Percentiles rank a stretch among this genome's conserved stretches.
Conservation (phyloP, 169 alveolate genomes). For the Pseudocohnilembus persalinus region DNA sequence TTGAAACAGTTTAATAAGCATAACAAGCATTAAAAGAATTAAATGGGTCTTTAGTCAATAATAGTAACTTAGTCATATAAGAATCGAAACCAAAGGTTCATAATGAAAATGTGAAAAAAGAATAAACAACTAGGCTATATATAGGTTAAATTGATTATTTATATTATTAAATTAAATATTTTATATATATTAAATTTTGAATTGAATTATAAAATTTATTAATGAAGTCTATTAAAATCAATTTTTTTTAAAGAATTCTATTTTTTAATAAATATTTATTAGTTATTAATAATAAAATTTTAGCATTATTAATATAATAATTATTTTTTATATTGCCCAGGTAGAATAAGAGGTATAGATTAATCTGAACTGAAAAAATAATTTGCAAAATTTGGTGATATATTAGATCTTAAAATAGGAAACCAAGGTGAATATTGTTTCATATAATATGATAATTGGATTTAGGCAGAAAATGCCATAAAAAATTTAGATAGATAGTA, state of each 20-base stretch:
- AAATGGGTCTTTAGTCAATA: not conserved
- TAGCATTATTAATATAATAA: too few species aligned
- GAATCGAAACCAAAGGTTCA: not conserved
- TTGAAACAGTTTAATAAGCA: not conserved
- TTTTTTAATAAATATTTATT: too few species aligned
- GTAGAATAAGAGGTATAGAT: not conserved
- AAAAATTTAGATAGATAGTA: too few species aligned
- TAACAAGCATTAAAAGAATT: not conserved
- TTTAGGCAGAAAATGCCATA: not conserved
- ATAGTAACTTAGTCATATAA: not conserved
- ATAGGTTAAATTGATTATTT: too few species aligned
- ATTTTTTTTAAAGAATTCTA: too few species aligned
- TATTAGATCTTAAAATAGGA: not conserved
- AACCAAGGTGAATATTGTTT: not conserved
- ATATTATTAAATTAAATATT: too few species aligned
- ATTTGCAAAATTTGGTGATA: not conserved
- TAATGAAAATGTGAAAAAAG: not conserved
- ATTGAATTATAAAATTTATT: too few species aligned
- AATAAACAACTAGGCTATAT: not conserved
- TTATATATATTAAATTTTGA: too few species aligned
- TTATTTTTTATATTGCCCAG: too few species aligned
- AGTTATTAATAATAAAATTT: too few species aligned
- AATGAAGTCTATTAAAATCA: too few species aligned
- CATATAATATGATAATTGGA: not conserved
- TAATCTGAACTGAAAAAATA: not conserved